Evolutionary conservation across 176 grass and related monocot species (phyloP).

Genomic region (Alopecurus myosuroides): DNA sequence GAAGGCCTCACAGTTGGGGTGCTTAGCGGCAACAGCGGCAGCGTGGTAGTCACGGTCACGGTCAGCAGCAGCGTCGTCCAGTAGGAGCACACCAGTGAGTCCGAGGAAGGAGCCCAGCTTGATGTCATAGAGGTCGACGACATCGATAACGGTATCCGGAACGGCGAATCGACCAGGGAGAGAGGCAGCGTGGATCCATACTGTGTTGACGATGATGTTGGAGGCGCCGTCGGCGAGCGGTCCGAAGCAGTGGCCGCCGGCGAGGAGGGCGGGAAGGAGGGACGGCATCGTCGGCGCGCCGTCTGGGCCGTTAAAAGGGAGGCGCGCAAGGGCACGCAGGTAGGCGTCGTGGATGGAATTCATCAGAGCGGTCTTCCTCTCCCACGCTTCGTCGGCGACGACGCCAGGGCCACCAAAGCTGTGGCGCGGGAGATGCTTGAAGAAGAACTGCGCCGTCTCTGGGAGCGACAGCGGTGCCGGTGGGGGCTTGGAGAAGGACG

Average conservation of each 20-base stretch:
- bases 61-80: not conserved
- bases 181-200: not conserved
- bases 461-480: not conserved
- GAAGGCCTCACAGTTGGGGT: not conserved
- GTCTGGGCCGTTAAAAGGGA: not conserved
- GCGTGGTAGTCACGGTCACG: not conserved
- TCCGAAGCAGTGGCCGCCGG: not conserved
- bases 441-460: not conserved
- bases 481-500: not conserved
- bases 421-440: not conserved
- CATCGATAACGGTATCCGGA: not conserved
- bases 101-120: not conserved
- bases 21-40: not conserved
- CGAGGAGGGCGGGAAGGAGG: not conserved
- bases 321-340: not conserved
- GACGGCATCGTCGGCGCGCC: not conserved
- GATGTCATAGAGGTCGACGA: not conserved
- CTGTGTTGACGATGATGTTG: too few relatives aligned
- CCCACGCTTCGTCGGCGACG: not conserved
- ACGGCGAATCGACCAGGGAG: not conserved
- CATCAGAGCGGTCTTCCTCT: not conserved
- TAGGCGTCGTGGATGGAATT: not conserved
- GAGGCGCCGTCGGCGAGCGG: too few relatives aligned
- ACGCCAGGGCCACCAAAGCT: not conserved
- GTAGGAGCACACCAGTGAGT: not conserved